phyloP scores from a whole-genome alignment of 306 rosid species.

The Vicia villosa region DNA sequence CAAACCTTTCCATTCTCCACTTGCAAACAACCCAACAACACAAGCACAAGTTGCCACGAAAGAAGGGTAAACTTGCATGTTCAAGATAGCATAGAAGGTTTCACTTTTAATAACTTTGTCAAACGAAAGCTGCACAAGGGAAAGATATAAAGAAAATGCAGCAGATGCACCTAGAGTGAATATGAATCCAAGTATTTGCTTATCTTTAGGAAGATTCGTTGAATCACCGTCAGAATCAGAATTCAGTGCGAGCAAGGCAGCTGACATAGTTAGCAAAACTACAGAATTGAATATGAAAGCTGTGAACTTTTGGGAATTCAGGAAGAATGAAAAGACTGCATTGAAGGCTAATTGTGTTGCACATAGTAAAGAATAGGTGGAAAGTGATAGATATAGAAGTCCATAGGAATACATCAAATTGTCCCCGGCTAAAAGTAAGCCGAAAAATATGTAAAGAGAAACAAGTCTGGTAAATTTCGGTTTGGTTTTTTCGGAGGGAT shows the following conservation, averaged over 20 bases:
- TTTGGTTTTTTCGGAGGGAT: conserved; percentile 34
- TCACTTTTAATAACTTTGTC: conserved; percentile 52
- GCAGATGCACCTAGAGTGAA: conserved; percentile 62
- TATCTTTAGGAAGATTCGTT: conserved; percentile 20
- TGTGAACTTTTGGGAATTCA: conserved; percentile 63
- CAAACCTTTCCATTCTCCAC: conserved; percentile 63
- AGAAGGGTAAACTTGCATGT: conserved; percentile 55
- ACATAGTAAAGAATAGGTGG: conserved; percentile 61
- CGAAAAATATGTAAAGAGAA: conserved; percentile 46
- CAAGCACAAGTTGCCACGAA: conserved; percentile 49
- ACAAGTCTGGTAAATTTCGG: conserved; percentile 34
- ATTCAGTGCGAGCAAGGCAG: conserved; percentile 55
- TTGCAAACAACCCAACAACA: conserved; percentile 58
- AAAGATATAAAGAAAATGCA: conserved; percentile 50
- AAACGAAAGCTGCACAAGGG: conserved; percentile 56
- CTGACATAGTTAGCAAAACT: conserved; percentile 57
- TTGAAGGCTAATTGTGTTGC: conserved; percentile 71
- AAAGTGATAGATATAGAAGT: conserved; percentile 60
- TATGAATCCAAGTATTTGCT: conserved; percentile 49
- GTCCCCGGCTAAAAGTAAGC: conserved; percentile 46
- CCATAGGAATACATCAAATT: conserved; percentile 71
- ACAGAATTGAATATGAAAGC: conserved; percentile 56
- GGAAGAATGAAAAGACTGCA: conserved; percentile 56
- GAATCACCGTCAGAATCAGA: conserved; percentile 46
- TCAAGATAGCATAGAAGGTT: conserved; percentile 50